These are phyloP conservation scores for Phaffomyces opuntiae DNA, from an alignment of 805 yeast species.

Conservation along the genomic window DNA sequence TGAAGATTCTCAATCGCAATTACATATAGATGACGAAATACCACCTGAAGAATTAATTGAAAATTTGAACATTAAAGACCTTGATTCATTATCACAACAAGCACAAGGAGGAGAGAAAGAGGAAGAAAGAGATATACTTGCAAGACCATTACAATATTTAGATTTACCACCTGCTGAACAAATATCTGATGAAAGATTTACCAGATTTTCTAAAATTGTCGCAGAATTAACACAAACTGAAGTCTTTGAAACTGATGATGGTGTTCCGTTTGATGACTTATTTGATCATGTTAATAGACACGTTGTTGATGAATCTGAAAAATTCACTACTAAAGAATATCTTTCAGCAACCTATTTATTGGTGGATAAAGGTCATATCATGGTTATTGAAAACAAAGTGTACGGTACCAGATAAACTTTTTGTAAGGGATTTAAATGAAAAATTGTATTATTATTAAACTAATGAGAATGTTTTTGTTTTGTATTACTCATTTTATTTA, in stretches of 20 bases:
- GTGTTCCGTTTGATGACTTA: slow-evolving; percentile 32
- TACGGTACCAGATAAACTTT: background rate
- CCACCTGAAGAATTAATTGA: slow-evolving; percentile 3
- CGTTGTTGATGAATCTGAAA: slow-evolving; percentile 40
- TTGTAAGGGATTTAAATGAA: too few relatives aligned
- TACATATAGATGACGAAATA: slow-evolving; percentile 7
- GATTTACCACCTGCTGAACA: background rate
- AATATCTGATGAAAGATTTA: slow-evolving; percentile 45
- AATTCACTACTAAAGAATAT: slow-evolving; percentile 37
- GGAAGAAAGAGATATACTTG: background rate
- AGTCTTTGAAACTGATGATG: slow-evolving; percentile 38
- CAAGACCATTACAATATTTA: slow-evolving; percentile 20
- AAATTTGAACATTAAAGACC: slow-evolving; percentile 1
- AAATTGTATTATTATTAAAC: background rate
- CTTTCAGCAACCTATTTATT: slow-evolving; percentile 35
- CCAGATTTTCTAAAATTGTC: slow-evolving; percentile 37
- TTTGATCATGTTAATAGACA: slow-evolving; percentile 34
- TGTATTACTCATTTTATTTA: too few relatives aligned
- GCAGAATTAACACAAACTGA: slow-evolving; percentile 41
- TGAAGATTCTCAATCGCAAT: slow-evolving; percentile 1
- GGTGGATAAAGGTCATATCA: slow-evolving; percentile 38
- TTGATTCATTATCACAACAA: too few relatives aligned
- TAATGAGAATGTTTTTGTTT: too few relatives aligned
- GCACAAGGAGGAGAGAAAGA: too few relatives aligned
- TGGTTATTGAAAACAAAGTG: slow-evolving; percentile 38